Evolutionary conservation across 164 flowering plant genomes (phyloP), one percentile per base, ranked within the genome.

Genomic region (Aristolochia fimbriata): DNA sequence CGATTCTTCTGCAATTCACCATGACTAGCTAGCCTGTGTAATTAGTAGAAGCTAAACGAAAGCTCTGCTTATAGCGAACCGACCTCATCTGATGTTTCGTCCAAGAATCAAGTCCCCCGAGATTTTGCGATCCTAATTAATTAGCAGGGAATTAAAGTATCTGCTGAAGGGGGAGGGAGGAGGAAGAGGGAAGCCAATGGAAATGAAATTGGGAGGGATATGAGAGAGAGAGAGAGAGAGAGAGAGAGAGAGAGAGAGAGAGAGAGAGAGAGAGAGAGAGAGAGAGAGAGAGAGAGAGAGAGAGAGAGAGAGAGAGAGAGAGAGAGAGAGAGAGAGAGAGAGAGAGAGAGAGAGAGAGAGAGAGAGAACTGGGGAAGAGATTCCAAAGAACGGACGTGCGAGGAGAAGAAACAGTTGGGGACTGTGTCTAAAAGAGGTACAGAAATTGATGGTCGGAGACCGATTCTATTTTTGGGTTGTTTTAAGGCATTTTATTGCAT

Each of bases 391-490:
- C 8, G 43, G 43, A 27, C 30, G 30, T 5, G 5, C 3, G 30
- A 55, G 41, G 31, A 37, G 47, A 37, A 4, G 17, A 62, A 47
- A 24, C 8, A 30, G 25, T 23, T n/a, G 23, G 43, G 43, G 43
- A 37, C 43, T 37, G 43, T 37, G 43, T 37, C 43, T 3, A 37
- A 37, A 27, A 37, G 43, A 51, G 48, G 59, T 55, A 2, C 30
- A 48, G n/a, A 57, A 68, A 60, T 60, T 64, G 57, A 60, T 64
- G 72, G 72, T 55, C 65, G 51, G 61, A 60, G 72, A 69, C 72
- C 52, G 25, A 60, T 62, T 69, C 72, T 19, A 13, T 2, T 37
- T 53, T 33, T 16, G 53, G 21, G 47, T 11, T n/a, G 55, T 23
- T 54, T 54, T 52, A 52, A 24, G 31, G 31, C 17, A 54, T 22